Percentiles rank a stretch among this genome's conserved stretches.
Conservation (phyloP, 192 early-diverging fungal species). For the Linnemannia zychae region DNA sequence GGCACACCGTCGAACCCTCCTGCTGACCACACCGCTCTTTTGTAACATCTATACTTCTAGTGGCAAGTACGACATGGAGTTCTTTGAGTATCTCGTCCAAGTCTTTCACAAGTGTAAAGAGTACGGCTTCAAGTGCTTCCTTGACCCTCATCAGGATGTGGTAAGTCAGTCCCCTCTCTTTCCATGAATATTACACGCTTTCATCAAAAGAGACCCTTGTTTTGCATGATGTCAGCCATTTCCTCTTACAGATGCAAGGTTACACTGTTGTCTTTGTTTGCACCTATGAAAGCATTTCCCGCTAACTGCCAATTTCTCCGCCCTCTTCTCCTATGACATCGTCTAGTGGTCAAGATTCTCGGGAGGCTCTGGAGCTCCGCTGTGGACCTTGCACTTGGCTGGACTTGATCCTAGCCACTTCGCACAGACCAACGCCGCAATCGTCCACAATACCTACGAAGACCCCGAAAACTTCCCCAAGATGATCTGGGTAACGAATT, state of each 20-base stretch:
- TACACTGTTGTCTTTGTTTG: background rate
- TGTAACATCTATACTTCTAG: conserved; percentile 51
- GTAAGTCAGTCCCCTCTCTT: conserved; percentile 56
- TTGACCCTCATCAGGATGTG: conserved; percentile 74
- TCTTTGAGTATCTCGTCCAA: conserved; percentile 67
- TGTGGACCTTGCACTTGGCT: conserved; percentile 66
- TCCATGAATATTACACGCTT: background rate
- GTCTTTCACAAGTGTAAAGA: conserved; percentile 62
- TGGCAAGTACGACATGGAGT: conserved; percentile 67
- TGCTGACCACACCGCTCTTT: conserved; percentile 14
- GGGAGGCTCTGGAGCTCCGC: conserved; percentile 71
- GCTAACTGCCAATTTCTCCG: background rate
- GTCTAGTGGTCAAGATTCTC: conserved; percentile 69
- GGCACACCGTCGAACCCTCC: background rate
- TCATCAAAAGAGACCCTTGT: background rate
- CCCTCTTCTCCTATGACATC: background rate
- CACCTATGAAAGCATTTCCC: background rate
- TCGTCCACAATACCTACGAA: conserved; percentile 64
- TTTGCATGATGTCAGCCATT: background rate
- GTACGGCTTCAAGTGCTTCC: conserved; percentile 62
- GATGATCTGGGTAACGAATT: conserved; percentile 75
- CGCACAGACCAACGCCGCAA: conserved; percentile 61
- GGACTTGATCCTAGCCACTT: conserved; percentile 64
- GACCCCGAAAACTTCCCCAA: conserved; percentile 64
- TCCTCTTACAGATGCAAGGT: background rate